Percentiles rank a stretch among this genome's conserved stretches.
These are phyloP conservation scores for Cucumis cinereus DNA, from an alignment of 306 rosid species.

Conservation along the genomic window DNA sequence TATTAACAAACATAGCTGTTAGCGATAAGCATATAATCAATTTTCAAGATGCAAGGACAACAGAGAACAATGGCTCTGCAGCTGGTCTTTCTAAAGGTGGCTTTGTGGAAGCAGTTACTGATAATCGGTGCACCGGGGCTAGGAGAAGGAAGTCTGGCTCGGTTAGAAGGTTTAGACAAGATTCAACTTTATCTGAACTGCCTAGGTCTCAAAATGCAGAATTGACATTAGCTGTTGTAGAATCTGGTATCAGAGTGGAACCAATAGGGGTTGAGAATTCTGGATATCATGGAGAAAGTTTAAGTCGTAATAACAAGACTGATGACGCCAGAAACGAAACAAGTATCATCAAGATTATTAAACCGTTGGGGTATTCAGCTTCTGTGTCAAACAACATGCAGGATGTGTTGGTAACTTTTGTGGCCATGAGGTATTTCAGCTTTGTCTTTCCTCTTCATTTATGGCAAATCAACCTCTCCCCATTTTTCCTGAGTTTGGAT, in stretches of 20 bases:
- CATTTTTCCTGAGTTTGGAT: not conserved
- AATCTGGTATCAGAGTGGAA: slow-evolving; percentile 21
- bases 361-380: slow-evolving; percentile 63
- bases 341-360: slow-evolving; percentile 60
- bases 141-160: slow-evolving; percentile 78
- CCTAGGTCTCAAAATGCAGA: slow-evolving; percentile 26
- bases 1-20: slow-evolving; percentile 24
- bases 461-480: not conserved
- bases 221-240: slow-evolving; percentile 13
- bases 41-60: slow-evolving; percentile 30
- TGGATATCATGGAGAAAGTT: slow-evolving; percentile 26
- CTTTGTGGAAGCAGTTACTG: slow-evolving; percentile 22
- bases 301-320: slow-evolving; percentile 20
- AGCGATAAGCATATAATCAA: slow-evolving; percentile 32
- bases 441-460: not conserved
- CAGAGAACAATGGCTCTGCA: slow-evolving; percentile 14
- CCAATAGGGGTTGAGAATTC: slow-evolving; percentile 13
- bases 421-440: slow-evolving; percentile 61
- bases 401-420: slow-evolving; percentile 60
- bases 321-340: slow-evolving; percentile 13
- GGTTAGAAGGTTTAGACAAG: slow-evolving; percentile 75
- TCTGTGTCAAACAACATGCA: slow-evolving; percentile 40
- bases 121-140: slow-evolving; percentile 53
- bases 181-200: slow-evolving; percentile 17
- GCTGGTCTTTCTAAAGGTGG: slow-evolving; percentile 25